phyloP scores from a whole-genome alignment of 345 rosid species.

The Garcia nutans region DNA sequence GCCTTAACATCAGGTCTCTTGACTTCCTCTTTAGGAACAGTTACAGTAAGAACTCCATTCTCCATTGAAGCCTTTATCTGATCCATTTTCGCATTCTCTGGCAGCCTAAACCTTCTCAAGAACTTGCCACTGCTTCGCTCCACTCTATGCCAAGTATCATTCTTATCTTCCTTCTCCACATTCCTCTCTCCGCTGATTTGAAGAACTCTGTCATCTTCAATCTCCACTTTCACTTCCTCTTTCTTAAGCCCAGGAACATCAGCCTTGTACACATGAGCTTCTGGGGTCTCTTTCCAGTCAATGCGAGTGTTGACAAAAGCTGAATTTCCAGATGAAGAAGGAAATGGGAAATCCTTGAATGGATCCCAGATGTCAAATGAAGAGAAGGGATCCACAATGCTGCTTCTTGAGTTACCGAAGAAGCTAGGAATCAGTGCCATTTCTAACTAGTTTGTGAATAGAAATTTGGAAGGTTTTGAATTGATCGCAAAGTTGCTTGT shows the following conservation, averaged over 20 bases:
- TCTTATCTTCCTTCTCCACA: slow-evolving; percentile 14
- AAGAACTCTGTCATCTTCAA: slow-evolving; percentile 18
- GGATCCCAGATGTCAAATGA: slow-evolving; percentile 14
- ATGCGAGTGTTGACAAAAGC: slow-evolving; percentile 1
- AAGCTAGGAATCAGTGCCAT: slow-evolving; percentile 16
- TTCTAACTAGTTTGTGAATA: background rate
- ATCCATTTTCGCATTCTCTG: slow-evolving; percentile 13
- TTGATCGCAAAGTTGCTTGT: background rate
- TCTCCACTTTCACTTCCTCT: slow-evolving; percentile 17
- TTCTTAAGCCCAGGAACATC: slow-evolving; percentile 14
- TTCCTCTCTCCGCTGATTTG: background rate
- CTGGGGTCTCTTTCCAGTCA: slow-evolving; percentile 13
- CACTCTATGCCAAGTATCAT: slow-evolving; percentile 10
- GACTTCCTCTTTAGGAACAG: slow-evolving; percentile 5
- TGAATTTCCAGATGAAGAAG: background rate
- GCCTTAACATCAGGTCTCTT: slow-evolving; percentile 15
- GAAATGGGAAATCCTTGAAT: background rate
- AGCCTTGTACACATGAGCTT: slow-evolving; percentile 17
- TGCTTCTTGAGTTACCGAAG: background rate
- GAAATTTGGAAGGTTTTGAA: too few species aligned
- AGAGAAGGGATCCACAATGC: background rate
- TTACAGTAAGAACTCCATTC: slow-evolving; percentile 15
- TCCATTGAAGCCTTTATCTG: slow-evolving; percentile 15
- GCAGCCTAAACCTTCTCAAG: slow-evolving; percentile 17
- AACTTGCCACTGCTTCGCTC: slow-evolving; percentile 20